A percentile compares a stretch with the other conserved stretches of the same genome.
These are phyloP conservation scores for Fomitopsis pulvina DNA, from an alignment of 768 basidiomycete genomes.

Conservation along the genomic window DNA sequence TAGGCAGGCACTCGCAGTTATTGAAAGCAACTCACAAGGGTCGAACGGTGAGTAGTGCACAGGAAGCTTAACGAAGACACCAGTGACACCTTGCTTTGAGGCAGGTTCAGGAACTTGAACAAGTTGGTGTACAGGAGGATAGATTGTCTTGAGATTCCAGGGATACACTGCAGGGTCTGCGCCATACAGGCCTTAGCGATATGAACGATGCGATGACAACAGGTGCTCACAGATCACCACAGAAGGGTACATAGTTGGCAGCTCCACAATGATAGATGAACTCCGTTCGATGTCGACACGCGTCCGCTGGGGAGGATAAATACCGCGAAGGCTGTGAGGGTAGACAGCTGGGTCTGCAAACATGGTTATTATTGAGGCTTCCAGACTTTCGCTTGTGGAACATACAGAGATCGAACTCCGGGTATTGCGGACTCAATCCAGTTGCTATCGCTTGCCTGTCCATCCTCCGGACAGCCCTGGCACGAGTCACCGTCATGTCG, in stretches of 20 bases:
- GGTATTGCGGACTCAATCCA: constrained; percentile 14
- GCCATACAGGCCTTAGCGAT: neutral
- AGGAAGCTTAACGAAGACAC: neutral
- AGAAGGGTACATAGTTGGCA: neutral
- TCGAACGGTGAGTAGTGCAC: neutral
- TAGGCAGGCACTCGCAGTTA: neutral
- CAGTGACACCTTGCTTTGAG: neutral
- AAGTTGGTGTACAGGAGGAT: constrained; percentile 17
- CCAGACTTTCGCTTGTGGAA: neutral
- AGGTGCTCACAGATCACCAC: neutral
- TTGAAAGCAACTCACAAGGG: neutral
- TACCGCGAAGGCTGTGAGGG: neutral
- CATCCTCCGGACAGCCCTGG: neutral
- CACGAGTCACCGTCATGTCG: neutral
- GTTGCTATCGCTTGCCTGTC: neutral
- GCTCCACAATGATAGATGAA: neutral
- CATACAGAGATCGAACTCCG: constrained; percentile 20
- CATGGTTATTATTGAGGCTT: neutral
- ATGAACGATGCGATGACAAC: neutral
- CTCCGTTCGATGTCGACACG: neutral
- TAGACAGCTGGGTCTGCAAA: neutral
- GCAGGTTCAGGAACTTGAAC: neutral
- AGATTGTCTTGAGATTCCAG: constrained; percentile 29
- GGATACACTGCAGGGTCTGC: constrained; percentile 30
- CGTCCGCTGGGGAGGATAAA: neutral